Conservation (phyloP, 306 rosid species). For the Cicer cuneatum region DNA sequence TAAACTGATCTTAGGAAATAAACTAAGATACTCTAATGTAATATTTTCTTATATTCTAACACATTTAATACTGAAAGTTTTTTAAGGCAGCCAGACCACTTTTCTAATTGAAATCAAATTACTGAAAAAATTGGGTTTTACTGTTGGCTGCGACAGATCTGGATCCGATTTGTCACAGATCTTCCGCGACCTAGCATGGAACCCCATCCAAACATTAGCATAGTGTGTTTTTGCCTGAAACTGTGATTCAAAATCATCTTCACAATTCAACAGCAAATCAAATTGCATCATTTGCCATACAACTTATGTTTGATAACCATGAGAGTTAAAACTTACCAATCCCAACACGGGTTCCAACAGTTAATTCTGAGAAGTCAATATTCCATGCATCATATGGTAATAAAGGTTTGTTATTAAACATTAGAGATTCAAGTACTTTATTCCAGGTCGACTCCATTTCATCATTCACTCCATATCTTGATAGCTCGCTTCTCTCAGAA, state of each 20-base stretch:
- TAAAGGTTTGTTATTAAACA: slow-evolving; percentile 74
- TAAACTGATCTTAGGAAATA: too few species aligned
- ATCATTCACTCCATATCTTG: slow-evolving; percentile 56
- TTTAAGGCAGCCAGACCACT: background rate
- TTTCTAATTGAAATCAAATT: background rate
- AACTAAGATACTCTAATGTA: too few species aligned
- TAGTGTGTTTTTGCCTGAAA: background rate
- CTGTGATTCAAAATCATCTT: slow-evolving; percentile 1
- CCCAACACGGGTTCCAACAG: slow-evolving; percentile 96
- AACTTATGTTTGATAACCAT: slow-evolving; percentile 30
- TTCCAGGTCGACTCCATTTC: slow-evolving; percentile 84
- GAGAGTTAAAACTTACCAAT: slow-evolving; percentile 67
- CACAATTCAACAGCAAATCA: slow-evolving; percentile 30
- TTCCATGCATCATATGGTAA: slow-evolving; percentile 91
- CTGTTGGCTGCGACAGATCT: slow-evolving; percentile 1
- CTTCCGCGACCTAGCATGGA: slow-evolving; percentile 17
- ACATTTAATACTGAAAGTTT: background rate
- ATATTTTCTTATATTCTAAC: too few species aligned
- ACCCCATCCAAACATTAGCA: background rate
- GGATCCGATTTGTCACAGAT: slow-evolving; percentile 31
- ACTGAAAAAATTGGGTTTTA: background rate
- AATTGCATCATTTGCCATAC: background rate
- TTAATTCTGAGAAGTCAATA: slow-evolving; percentile 87
- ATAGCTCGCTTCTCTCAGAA: slow-evolving; percentile 66
- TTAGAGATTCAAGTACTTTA: slow-evolving; percentile 77